A percentile compares a stretch with the other conserved stretches of the same genome.
phyloP scores from a whole-genome alignment of 192 early-diverging fungal species.

The Coemansia sp. region DNA sequence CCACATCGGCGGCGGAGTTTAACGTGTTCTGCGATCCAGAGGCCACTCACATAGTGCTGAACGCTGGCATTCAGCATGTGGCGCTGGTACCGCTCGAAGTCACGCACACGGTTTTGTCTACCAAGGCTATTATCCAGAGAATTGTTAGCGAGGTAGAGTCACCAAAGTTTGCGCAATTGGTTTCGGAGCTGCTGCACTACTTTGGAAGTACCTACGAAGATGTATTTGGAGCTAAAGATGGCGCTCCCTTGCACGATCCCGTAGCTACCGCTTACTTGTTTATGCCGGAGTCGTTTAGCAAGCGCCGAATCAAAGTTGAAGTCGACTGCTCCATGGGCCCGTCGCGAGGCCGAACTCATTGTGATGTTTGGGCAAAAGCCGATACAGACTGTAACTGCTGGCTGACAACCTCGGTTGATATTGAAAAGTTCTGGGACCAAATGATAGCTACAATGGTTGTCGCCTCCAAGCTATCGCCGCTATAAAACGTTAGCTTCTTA shows the following conservation, averaged over 20 bases:
- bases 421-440: slow-evolving; percentile 21
- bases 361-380: slow-evolving; percentile 7
- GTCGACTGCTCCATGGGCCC: slow-evolving; percentile 6
- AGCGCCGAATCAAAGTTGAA: slow-evolving; percentile 12
- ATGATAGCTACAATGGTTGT: slow-evolving; percentile 18
- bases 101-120: slow-evolving; percentile 17
- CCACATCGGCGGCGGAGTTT: slow-evolving; percentile 28
- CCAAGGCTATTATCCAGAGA: slow-evolving; percentile 12
- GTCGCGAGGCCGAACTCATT: slow-evolving; percentile 11
- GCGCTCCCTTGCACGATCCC: slow-evolving; percentile 32
- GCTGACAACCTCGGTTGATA: slow-evolving; percentile 19
- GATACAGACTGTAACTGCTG: slow-evolving; percentile 16
- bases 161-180: slow-evolving; percentile 16
- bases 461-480: slow-evolving; percentile 1
- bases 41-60: slow-evolving; percentile 30
- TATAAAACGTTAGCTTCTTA: neutral
- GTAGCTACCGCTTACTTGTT: slow-evolving; percentile 25
- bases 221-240: slow-evolving; percentile 11
- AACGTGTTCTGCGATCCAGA: slow-evolving; percentile 40
- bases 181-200: slow-evolving; percentile 13
- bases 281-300: slow-evolving; percentile 18
- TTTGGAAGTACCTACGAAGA: slow-evolving; percentile 11
- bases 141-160: slow-evolving; percentile 6
- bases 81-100: slow-evolving; percentile 25
- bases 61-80: slow-evolving; percentile 23